Evolutionary conservation across 176 grass and related monocot species (phyloP).

Genomic region (Oryza glumipatula): DNA sequence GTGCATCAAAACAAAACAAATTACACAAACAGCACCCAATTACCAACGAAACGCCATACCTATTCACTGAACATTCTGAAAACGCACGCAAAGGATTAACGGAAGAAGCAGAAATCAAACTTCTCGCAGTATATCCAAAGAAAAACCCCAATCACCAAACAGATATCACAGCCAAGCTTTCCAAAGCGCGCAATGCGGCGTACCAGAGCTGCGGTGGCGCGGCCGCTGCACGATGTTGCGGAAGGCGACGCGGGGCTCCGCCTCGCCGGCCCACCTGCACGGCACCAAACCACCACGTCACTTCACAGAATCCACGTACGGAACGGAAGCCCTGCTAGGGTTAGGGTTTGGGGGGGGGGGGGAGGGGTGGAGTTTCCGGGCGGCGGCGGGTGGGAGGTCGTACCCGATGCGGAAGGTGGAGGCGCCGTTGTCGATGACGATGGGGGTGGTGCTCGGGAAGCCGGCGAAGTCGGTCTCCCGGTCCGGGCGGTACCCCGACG

Average conservation of each 20-base stretch:
- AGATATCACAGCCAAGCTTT: not conserved
- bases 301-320: not conserved
- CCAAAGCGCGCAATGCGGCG: not conserved
- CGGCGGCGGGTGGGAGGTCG: constrained; percentile 8
- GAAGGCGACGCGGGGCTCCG: constrained; percentile 77
- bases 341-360: constrained; percentile 35
- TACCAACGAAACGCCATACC: not conserved
- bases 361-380: not conserved
- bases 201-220: constrained; percentile 81
- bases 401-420: constrained; percentile 94
- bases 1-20: not conserved
- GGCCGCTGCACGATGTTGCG: constrained; percentile 90
- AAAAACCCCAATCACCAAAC: not conserved
- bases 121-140: not conserved
- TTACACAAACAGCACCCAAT: not conserved
- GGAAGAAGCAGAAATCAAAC: not conserved
- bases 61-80: not conserved
- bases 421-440: constrained; percentile 95
- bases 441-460: constrained; percentile 68
- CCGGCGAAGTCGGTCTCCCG: constrained; percentile 64
- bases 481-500: constrained; percentile 30
- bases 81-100: not conserved
- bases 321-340: constrained; percentile 24
- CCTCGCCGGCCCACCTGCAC: constrained; percentile 93
- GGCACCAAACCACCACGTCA: not conserved